Conservation (phyloP, 2,329 filamentous ascomycete species). For the Colletotrichum sp. region DNA sequence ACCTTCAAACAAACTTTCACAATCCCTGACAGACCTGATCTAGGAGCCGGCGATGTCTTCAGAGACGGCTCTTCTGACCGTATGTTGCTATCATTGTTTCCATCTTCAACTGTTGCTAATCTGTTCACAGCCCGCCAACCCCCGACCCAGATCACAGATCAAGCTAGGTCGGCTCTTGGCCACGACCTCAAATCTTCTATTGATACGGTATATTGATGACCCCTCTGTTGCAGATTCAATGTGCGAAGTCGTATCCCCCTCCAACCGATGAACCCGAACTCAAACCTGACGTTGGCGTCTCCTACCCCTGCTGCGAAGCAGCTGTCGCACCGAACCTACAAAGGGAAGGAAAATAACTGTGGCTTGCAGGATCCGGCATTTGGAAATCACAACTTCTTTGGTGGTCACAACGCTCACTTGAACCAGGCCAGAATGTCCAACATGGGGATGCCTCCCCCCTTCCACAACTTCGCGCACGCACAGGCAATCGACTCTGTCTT, state of each 20-base stretch:
- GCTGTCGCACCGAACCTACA: conserved; percentile 23
- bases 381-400: conserved; percentile 27
- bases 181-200: background rate
- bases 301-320: conserved; percentile 31
- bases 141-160: background rate
- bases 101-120: background rate
- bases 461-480: background rate
- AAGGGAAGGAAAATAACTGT: conserved; percentile 36
- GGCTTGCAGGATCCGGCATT: conserved; percentile 25
- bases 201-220: conserved; percentile 19
- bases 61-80: background rate
- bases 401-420: background rate
- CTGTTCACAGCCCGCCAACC: background rate
- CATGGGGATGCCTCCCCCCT: background rate
- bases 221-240: conserved; percentile 33
- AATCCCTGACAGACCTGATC: background rate
- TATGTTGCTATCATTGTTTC: background rate
- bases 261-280: conserved; percentile 39
- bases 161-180: conserved; percentile 2
- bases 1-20: background rate
- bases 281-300: conserved; percentile 35
- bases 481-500: background rate
- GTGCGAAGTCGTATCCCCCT: conserved; percentile 36
- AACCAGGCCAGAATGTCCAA: background rate
- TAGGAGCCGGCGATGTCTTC: conserved; percentile 1